Evolutionary conservation across 2,329 filamentous ascomycete species (phyloP).

Genomic region (Aureobasidium sp.): DNA sequence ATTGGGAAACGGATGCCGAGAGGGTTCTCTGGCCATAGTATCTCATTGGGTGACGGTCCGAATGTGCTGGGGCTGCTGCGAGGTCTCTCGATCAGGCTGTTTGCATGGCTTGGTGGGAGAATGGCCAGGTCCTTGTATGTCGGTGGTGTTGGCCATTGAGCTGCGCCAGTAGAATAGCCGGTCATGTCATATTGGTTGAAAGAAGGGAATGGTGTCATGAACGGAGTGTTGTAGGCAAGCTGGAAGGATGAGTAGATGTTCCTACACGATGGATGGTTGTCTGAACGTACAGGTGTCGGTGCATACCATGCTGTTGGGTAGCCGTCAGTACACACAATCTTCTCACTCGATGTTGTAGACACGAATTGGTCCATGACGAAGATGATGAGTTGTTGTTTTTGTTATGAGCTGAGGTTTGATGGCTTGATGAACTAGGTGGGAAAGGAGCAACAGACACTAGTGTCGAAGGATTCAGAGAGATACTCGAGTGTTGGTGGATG

Average conservation of each 20-base stretch:
- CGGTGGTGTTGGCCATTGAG: conserved; percentile 12
- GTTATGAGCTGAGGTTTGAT: neutral
- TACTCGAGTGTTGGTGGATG: conserved; percentile 8
- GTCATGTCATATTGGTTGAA: conserved; percentile 18
- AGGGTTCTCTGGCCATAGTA: conserved; percentile 31
- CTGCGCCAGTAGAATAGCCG: conserved; percentile 18
- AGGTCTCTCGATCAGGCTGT: conserved; percentile 5
- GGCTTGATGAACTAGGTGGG: neutral
- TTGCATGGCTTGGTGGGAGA: neutral
- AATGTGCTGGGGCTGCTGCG: conserved; percentile 9
- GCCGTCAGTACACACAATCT: conserved; percentile 3
- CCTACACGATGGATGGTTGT: neutral
- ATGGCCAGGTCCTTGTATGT: conserved; percentile 5
- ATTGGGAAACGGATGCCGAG: conserved; percentile 33
- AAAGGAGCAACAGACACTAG: neutral
- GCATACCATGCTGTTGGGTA: conserved; percentile 10
- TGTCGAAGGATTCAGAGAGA: neutral
- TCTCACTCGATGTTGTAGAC: conserved; percentile 2
- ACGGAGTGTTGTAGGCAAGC: conserved; percentile 24
- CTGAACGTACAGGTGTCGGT: conserved; percentile 2
- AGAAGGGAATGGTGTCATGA: conserved; percentile 27
- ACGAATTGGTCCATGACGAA: conserved; percentile 9
- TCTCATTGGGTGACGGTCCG: conserved; percentile 28
- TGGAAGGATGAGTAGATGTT: neutral
- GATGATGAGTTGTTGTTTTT: neutral